Percentiles rank a stretch among this genome's conserved stretches.
phyloP scores from a whole-genome alignment of 2,329 filamentous ascomycete genomes.

The Ascochyta clinopodiicola region DNA sequence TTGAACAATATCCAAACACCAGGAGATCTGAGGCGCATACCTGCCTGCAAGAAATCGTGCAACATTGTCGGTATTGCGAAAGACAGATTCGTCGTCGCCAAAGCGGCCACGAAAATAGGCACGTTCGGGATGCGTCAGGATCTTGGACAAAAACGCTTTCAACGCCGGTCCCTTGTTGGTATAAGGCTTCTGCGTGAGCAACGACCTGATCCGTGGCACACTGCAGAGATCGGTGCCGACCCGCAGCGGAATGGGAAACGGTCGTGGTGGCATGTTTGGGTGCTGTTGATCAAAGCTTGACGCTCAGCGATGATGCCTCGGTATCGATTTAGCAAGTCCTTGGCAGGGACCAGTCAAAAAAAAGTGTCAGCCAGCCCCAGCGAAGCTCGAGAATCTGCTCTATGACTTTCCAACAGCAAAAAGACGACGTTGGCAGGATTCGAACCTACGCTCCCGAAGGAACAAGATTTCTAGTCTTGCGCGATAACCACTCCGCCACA shows the following conservation, averaged over 20 bases:
- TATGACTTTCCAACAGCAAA: constrained; percentile 19
- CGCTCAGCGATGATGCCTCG: background rate
- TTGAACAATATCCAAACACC: background rate
- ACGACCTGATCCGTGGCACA: constrained; percentile 67
- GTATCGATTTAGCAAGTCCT: background rate
- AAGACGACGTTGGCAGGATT: constrained; percentile 48
- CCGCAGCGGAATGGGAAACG: constrained; percentile 70
- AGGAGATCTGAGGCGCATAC: constrained; percentile 26
- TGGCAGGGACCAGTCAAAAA: background rate
- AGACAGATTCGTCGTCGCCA: constrained; percentile 13
- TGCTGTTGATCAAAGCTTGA: background rate
- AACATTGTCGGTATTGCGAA: constrained; percentile 24
- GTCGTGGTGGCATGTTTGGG: constrained; percentile 50
- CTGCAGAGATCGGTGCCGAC: constrained; percentile 83
- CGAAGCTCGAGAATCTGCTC: too few relatives aligned
- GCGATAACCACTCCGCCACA: constrained; percentile 53
- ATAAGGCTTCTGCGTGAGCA: constrained; percentile 54
- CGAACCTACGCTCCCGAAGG: constrained; percentile 52
- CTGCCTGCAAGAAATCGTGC: constrained; percentile 45
- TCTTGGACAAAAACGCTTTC: constrained; percentile 27
- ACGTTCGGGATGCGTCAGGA: constrained; percentile 43
- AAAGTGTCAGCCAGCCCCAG: background rate
- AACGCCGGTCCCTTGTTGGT: constrained; percentile 16
- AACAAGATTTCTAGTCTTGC: constrained; percentile 53
- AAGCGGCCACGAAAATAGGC: constrained; percentile 42